These are phyloP conservation scores for Diospyros kaki DNA, from an alignment of 148 eudicot genomes.

Conservation along the genomic window DNA sequence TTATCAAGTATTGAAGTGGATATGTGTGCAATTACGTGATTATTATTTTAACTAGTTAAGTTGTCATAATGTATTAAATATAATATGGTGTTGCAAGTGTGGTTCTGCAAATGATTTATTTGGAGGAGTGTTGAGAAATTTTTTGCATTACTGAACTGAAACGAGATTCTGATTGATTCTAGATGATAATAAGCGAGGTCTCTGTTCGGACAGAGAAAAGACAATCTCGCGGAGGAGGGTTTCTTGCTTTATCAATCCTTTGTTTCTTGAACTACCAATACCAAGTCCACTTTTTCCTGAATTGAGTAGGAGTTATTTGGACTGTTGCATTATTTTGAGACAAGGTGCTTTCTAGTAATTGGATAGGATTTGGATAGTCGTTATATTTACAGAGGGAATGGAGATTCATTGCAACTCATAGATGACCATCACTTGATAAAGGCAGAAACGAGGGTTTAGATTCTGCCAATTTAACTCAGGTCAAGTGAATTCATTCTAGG, in stretches of 20 bases:
- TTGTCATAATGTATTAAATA: background rate
- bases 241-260: background rate
- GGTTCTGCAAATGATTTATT: background rate
- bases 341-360: background rate
- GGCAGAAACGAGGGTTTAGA: background rate
- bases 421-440: background rate
- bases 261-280: background rate
- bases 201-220: background rate
- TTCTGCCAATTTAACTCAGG: background rate
- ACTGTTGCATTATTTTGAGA: background rate
- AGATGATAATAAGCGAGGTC: background rate
- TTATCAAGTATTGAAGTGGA: background rate
- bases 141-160: background rate
- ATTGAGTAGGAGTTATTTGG: background rate
- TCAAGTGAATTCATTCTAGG: too few species aligned
- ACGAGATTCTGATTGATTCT: background rate
- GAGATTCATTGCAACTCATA: background rate
- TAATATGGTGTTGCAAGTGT: background rate
- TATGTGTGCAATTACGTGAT: conserved; percentile 1
- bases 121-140: background rate
- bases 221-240: background rate
- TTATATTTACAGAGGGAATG: background rate
- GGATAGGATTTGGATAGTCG: background rate
- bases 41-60: background rate
- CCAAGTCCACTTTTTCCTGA: background rate